A percentile compares a stretch with the other conserved stretches of the same genome.
Evolutionary conservation across 2,329 filamentous ascomycete genomes (phyloP).

Genomic region (Apiospora phragmitis): DNA sequence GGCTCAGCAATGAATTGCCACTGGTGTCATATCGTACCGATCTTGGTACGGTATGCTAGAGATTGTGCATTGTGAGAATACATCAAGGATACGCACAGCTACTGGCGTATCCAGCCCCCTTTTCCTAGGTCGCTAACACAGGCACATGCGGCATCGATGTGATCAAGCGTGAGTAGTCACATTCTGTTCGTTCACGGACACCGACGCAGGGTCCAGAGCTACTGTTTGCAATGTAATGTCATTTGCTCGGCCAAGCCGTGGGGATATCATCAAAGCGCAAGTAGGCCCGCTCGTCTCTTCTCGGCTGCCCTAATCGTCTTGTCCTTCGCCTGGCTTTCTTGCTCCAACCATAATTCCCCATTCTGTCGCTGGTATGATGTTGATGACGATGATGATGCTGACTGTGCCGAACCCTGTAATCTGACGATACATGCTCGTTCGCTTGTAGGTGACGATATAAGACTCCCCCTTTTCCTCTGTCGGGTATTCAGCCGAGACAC

Average conservation of each 20-base stretch:
- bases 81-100: not conserved
- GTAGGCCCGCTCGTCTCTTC: slow-evolving; percentile 8
- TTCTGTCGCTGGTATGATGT: not conserved
- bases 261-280: slow-evolving; percentile 34
- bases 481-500: not conserved
- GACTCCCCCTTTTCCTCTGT: not conserved
- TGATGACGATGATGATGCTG: not conserved
- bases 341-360: not conserved
- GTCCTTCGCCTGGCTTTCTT: slow-evolving; percentile 2
- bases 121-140: not conserved
- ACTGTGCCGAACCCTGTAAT: not conserved
- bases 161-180: not conserved
- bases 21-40: not conserved
- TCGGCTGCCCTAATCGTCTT: not conserved
- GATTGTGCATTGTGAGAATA: too few relatives aligned
- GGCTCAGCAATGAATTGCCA: not conserved
- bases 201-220: not conserved
- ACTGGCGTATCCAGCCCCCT: not conserved
- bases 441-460: not conserved
- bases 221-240: slow-evolving; percentile 12
- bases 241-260: slow-evolving; percentile 33
- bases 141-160: not conserved
- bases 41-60: too few relatives aligned
- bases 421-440: not conserved
- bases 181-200: not conserved